These are phyloP conservation scores for Chaetomiaceae sp. DNA, from an alignment of 2,329 filamentous ascomycete genomes.

Conservation along the genomic window DNA sequence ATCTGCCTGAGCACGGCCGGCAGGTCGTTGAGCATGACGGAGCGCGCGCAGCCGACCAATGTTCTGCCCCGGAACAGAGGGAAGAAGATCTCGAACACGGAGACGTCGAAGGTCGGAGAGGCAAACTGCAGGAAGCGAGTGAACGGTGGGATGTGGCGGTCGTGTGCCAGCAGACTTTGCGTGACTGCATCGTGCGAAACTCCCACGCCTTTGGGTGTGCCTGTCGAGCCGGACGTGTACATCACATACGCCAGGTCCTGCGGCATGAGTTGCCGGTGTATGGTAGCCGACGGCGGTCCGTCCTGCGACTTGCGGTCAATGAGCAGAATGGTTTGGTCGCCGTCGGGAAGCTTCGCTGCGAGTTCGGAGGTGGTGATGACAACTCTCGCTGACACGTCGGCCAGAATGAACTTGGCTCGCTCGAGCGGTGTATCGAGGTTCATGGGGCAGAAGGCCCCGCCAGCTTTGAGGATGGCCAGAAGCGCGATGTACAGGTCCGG, in stretches of 20 bases:
- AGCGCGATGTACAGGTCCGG: constrained; percentile 71
- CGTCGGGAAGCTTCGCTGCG: constrained; percentile 33
- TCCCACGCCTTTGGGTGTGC: constrained; percentile 79
- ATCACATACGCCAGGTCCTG: constrained; percentile 73
- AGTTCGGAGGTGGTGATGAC: constrained; percentile 57
- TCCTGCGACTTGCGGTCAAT: constrained; percentile 26
- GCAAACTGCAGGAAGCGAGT: constrained; percentile 84
- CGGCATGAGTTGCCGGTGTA: constrained; percentile 20
- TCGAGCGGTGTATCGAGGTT: constrained; percentile 72
- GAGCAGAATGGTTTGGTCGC: constrained; percentile 26
- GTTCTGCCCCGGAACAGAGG: constrained; percentile 68
- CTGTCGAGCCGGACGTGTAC: constrained; percentile 90
- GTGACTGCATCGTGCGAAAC: constrained; percentile 75
- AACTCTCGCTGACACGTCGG: constrained; percentile 66
- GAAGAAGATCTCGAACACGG: constrained; percentile 92
- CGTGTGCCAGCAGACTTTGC: constrained; percentile 76
- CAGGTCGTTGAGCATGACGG: constrained; percentile 68
- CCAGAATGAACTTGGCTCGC: constrained; percentile 69
- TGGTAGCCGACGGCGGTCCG: neutral
- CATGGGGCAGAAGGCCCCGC: constrained; percentile 80
- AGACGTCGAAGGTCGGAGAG: constrained; percentile 88
- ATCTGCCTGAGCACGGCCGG: constrained; percentile 58
- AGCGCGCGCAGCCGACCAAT: constrained; percentile 63
- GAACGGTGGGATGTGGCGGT: constrained; percentile 70
- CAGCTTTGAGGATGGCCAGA: constrained; percentile 71